phyloP scores from a whole-genome alignment of 805 yeast species.

The Barnettozyma sp. region DNA sequence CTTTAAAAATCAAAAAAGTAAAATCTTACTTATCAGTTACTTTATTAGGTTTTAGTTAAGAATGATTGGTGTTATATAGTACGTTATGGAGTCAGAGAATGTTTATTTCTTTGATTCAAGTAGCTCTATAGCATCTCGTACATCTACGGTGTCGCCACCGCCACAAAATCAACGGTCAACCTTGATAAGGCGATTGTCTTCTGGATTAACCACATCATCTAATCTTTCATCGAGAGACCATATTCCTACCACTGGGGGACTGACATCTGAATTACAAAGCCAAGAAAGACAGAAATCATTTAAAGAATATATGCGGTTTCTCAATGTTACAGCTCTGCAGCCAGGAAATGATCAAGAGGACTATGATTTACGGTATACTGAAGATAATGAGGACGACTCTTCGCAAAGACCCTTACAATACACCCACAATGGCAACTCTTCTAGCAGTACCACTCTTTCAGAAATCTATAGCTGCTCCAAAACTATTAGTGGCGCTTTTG shows the following conservation, averaged over 20 bases:
- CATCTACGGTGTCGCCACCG: background rate
- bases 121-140: too few species aligned
- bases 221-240: conserved; percentile 3
- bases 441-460: conserved; percentile 1
- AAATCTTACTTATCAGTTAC: too few species aligned
- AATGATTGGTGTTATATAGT: too few species aligned
- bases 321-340: conserved; percentile 9
- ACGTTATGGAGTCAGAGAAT: too few species aligned
- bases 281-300: conserved; percentile 16
- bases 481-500: conserved; percentile 10
- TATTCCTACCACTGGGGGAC: conserved; percentile 3
- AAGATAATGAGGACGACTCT: too few species aligned
- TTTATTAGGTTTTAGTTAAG: too few species aligned
- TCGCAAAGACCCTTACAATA: too few species aligned
- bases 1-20: too few species aligned
- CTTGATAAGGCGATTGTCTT: conserved; percentile 4
- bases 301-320: conserved; percentile 12
- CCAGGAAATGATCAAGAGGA: conserved; percentile 13
- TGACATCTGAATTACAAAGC: conserved; percentile 6
- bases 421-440: too few species aligned
- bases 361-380: conserved; percentile 16
- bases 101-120: too few species aligned
- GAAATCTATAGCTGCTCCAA: conserved; percentile 8
- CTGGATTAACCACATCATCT: conserved; percentile 9
- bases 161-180: too few species aligned